phyloP scores from a whole-genome alignment of 1,284 basidiomycete species.

The Malassezia brasiliensis region DNA sequence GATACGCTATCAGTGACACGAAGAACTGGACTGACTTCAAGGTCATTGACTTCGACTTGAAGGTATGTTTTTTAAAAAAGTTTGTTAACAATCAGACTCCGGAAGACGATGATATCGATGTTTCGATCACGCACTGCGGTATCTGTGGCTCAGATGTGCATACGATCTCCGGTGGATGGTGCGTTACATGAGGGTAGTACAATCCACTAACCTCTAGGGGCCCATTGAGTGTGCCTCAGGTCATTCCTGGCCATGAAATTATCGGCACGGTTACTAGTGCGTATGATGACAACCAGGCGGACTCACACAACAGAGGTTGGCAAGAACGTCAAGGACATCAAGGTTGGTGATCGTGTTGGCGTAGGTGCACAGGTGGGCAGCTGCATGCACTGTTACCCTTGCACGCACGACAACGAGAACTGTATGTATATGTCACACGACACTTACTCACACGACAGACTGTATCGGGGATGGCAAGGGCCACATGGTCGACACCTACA shows the following conservation, averaged over 20 bases:
- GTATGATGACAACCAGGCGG: background rate
- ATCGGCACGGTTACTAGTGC: conserved; percentile 54
- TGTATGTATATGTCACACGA: conserved; percentile 4
- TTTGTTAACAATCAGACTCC: conserved; percentile 16
- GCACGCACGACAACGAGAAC: conserved; percentile 50
- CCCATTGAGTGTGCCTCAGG: conserved; percentile 37
- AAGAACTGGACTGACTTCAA: conserved; percentile 47
- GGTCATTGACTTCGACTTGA: conserved; percentile 44
- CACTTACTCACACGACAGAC: conserved; percentile 13
- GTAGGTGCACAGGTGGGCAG: conserved; percentile 58
- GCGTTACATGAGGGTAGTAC: background rate
- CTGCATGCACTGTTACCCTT: conserved; percentile 52
- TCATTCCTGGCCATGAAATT: conserved; percentile 57
- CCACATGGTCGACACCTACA: conserved; percentile 48
- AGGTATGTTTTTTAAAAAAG: conserved; percentile 23
- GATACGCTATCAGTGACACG: conserved; percentile 43
- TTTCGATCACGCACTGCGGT: conserved; percentile 43
- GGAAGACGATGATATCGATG: conserved; percentile 37
- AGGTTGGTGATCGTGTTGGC: conserved; percentile 59
- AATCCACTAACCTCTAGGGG: conserved; percentile 19
- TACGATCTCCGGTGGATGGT: conserved; percentile 42
- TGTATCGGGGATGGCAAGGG: conserved; percentile 34
- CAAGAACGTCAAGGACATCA: conserved; percentile 55
- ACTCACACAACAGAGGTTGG: conserved; percentile 30
- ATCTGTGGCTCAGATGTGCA: conserved; percentile 31